Evolutionary conservation across 2,329 filamentous ascomycete genomes (phyloP), one percentile per base, ranked within the genome.

Genomic region (Plenodomus lindquistii): DNA sequence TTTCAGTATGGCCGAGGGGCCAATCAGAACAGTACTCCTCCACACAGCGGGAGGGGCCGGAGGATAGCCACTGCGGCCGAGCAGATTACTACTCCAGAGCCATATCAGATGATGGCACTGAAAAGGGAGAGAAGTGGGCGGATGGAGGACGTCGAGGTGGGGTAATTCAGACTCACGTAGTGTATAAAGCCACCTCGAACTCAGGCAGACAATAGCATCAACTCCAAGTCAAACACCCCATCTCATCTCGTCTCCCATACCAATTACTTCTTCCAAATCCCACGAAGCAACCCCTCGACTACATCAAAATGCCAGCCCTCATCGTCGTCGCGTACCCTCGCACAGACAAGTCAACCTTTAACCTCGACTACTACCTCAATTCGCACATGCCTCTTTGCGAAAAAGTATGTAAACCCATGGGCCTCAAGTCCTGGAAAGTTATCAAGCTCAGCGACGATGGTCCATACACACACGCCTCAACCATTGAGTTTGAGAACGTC

Each of bases 281-380:
- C n/a, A n/a, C n/a, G n/a, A n/a, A n/a, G n/a, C n/a, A 31, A 15
- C 11, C 6, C 6, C 27, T n/a, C n/a, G n/a, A n/a, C 27, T 11
- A 31, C 22, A n/a, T 22, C 53, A 57, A 39, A 22, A 62, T 63
- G 56, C 38, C 57, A 36, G 54, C 57, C 21, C 52, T 50, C 31
- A 42, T 52, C n/a, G 42, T 57, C 4, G 60, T 70, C 48, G 51
- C 75, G 36, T 81, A 80, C 61, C 75, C 77, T 3, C 62, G 67
- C 40, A 73, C 66, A n/a, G 59, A 64, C 31, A 67, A 65, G 50
- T 48, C 59, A n/a, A 73, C 54, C 10, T 81, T 81, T 68, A 65
- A 81, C 66, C 65, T 78, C 55, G 69, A 77, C 27, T 81, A 81
- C 72, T 81, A 80, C 60, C 59, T 79, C 31, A 45, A 58, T 2